A percentile compares a stretch with the other conserved stretches of the same genome.
Evolutionary conservation across 2,329 filamentous ascomycete genomes (phyloP).

Genomic region (Aphanoascus verrucosus): DNA sequence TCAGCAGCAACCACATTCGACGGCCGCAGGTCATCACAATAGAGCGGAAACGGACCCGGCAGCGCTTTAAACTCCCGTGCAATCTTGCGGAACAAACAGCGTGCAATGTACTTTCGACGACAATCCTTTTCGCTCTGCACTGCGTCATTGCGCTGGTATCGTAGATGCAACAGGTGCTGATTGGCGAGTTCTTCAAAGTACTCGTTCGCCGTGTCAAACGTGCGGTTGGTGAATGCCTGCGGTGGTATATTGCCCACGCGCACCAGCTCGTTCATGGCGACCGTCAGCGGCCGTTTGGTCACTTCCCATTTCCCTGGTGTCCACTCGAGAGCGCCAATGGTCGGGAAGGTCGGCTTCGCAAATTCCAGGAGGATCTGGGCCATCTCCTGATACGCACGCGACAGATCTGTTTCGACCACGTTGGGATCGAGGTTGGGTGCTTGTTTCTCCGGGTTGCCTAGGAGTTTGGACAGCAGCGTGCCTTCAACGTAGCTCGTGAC

Average conservation of each 20-base stretch:
- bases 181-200: slow-evolving; percentile 14
- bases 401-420: slow-evolving; percentile 10
- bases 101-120: slow-evolving; percentile 37
- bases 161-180: slow-evolving; percentile 22
- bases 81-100: slow-evolving; percentile 33
- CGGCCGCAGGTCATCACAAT: slow-evolving; percentile 22
- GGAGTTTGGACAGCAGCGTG: slow-evolving; percentile 14
- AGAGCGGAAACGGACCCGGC: slow-evolving; percentile 20
- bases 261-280: slow-evolving; percentile 16
- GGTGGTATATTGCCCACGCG: slow-evolving; percentile 13
- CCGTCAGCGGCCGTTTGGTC: slow-evolving; percentile 10
- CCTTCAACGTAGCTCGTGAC: slow-evolving; percentile 23
- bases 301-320: slow-evolving; percentile 5
- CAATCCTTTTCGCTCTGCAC: slow-evolving; percentile 32
- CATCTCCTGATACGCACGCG: slow-evolving; percentile 17
- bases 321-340: slow-evolving; percentile 14
- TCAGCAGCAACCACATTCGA: slow-evolving; percentile 21
- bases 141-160: slow-evolving; percentile 35
- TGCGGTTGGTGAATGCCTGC: not conserved
- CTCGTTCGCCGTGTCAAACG: slow-evolving; percentile 8
- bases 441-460: slow-evolving; percentile 8
- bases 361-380: slow-evolving; percentile 16
- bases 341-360: slow-evolving; percentile 14
- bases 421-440: slow-evolving; percentile 12
- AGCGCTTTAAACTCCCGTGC: slow-evolving; percentile 18